Conservation (phyloP, 1,284 basidiomycete species). For the Cryptococcus jaspeensis region DNA sequence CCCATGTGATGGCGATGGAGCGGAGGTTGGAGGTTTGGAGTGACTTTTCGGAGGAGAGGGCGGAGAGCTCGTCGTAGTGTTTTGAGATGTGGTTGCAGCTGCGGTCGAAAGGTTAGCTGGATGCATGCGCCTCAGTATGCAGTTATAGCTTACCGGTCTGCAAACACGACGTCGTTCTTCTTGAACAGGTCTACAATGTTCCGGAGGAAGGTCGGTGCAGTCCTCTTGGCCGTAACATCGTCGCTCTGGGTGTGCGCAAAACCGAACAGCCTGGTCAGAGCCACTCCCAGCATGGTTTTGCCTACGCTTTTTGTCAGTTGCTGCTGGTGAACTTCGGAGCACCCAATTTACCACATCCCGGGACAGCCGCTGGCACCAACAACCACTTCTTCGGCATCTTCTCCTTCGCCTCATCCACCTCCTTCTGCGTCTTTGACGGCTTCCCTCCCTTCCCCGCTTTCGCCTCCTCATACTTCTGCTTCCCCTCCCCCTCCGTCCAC, state of each 20-base stretch:
- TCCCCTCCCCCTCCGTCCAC: slow-evolving; percentile 63
- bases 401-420: slow-evolving; percentile 18
- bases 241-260: slow-evolving; percentile 92
- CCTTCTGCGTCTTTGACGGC: slow-evolving; percentile 18
- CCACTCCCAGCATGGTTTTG: slow-evolving; percentile 83
- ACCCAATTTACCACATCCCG: slow-evolving; percentile 72
- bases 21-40: slow-evolving; percentile 54
- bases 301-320: slow-evolving; percentile 55
- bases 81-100: slow-evolving; percentile 84
- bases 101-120: not conserved
- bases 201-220: slow-evolving; percentile 72
- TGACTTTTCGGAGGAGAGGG: slow-evolving; percentile 38
- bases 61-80: slow-evolving; percentile 69
- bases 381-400: slow-evolving; percentile 67
- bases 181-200: slow-evolving; percentile 68
- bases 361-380: slow-evolving; percentile 84
- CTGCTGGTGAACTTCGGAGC: not conserved
- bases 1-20: slow-evolving; percentile 77
- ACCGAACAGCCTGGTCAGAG: slow-evolving; percentile 72
- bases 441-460: slow-evolving; percentile 43
- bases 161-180: slow-evolving; percentile 73
- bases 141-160: slow-evolving; percentile 68
- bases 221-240: slow-evolving; percentile 76
- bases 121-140: not conserved
- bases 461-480: slow-evolving; percentile 53